Percentiles rank a stretch among this genome's conserved stretches.
Conservation (phyloP, 2,329 filamentous ascomycete species). For the Microdochium nivale region DNA sequence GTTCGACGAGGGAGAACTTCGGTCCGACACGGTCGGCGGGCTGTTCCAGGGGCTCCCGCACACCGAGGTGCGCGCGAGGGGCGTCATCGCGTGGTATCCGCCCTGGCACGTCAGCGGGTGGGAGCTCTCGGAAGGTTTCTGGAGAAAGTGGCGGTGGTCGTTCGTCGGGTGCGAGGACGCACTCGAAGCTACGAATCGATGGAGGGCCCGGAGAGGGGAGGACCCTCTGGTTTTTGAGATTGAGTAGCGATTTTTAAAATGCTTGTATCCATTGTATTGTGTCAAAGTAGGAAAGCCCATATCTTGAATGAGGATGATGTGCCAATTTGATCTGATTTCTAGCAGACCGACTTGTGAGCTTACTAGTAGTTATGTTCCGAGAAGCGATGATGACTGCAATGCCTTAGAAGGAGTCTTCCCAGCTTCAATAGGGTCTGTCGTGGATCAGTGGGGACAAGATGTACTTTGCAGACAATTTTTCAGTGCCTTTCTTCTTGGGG, state of each 20-base stretch:
- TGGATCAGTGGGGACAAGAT: too few species aligned
- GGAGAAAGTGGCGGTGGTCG: slow-evolving; percentile 26
- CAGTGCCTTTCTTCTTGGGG: too few species aligned
- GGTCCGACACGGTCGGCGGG: slow-evolving; percentile 31
- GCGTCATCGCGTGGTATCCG: slow-evolving; percentile 32
- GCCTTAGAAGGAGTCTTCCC: too few species aligned
- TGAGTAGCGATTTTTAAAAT: background rate
- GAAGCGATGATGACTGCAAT: too few species aligned
- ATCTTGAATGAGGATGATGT: too few species aligned
- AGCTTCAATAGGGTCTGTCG: too few species aligned
- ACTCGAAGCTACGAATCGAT: slow-evolving; percentile 26
- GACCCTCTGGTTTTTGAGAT: slow-evolving; percentile 16
- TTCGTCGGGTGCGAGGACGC: slow-evolving; percentile 13
- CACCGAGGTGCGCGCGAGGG: slow-evolving; percentile 27
- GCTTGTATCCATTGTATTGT: too few species aligned
- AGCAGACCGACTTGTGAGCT: too few species aligned
- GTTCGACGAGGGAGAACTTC: slow-evolving; percentile 34
- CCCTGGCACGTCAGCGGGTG: slow-evolving; percentile 29
- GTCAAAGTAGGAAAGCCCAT: too few species aligned
- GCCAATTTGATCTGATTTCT: too few species aligned
- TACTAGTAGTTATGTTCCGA: too few species aligned
- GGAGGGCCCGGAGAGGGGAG: slow-evolving; percentile 21
- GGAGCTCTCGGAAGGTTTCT: slow-evolving; percentile 31
- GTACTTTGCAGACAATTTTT: too few species aligned
- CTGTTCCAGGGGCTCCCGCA: slow-evolving; percentile 34